Evolutionary conservation across 192 early-diverging fungal genomes (phyloP), one percentile per base, ranked within the genome.

Genomic region (Chytriomyces hyalinus): DNA sequence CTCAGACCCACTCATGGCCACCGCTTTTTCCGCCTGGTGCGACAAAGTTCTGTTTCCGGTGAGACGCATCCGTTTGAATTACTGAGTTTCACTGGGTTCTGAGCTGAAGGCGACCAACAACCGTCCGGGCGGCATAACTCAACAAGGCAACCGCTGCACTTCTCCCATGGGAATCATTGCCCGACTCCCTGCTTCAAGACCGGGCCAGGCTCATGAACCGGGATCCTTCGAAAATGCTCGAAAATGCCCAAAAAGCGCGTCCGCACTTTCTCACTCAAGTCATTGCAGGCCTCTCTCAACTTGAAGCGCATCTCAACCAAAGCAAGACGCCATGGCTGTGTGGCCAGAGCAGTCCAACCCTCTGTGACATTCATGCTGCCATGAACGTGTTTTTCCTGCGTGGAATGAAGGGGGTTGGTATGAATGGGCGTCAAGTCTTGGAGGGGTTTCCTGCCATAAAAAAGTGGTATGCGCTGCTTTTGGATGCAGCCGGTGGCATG

Each of bases 41-140:
- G 64, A 65, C 26, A 65, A 65, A 43, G 15, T 65, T 26, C 11
- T 65, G 64, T 65, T 65, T 26, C 36, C 36, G 17, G 64, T 65
- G 26, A 28, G 64, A 20, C 0, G 17, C 79, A 2, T 57, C 15
- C 4, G 53, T 36, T 36, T 0, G 2, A 26, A 1, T 36, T 36
- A 36, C 36, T 36, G 36, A 36, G 36, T 36, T 36, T 36, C 36
- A 2, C 36, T 36, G 36, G 36, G 36, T 36, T 36, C 36, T 36
- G 36, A 36, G 36, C 36, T 36, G 36, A 36, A 36, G 36, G 36
- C 36, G 36, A 36, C 36, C 36, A 36, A 57, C 53, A 20, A 57
- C 53, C 15, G 20, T 57, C 53, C 53, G 3, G 3, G 13, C 53
- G 13, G 53, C 20, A n/a, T 20, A 57, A 57, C 53, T 20, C 13